Conservation (phyloP, 2,329 filamentous ascomycete genomes). For the Aureobasidium sp. region DNA sequence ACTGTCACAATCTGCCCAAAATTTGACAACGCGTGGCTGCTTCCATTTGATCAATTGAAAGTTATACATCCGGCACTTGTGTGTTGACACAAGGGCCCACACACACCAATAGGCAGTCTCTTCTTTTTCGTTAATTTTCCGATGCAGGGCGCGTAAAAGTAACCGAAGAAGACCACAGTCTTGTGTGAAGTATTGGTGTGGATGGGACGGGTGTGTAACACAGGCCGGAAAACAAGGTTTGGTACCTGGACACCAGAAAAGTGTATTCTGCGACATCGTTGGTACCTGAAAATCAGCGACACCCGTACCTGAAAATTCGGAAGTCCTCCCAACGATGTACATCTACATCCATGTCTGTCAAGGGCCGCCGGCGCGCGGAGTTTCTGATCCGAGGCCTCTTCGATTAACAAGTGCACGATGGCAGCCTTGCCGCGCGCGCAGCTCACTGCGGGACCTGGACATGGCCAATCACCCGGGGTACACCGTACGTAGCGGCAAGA, state of each 20-base stretch:
- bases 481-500: neutral
- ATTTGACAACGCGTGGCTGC: neutral
- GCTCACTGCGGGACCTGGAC: neutral
- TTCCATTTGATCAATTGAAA: neutral
- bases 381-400: neutral
- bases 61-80: neutral
- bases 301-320: neutral
- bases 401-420: neutral
- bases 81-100: neutral
- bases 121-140: neutral
- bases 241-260: neutral
- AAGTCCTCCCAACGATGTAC: neutral
- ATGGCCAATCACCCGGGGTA: neutral
- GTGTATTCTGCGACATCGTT: slow-evolving; percentile 2
- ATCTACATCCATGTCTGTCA: neutral
- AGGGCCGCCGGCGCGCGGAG: neutral
- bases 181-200: neutral
- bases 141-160: neutral
- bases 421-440: neutral
- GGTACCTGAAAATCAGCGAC: slow-evolving; percentile 9
- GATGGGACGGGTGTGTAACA: neutral
- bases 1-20: slow-evolving; percentile 1
- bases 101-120: slow-evolving; percentile 2
- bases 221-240: slow-evolving; percentile 3
- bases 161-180: neutral